These are phyloP conservation scores for Kodamaea nitidulidarum DNA, from an alignment of 805 yeast species.

Conservation along the genomic window DNA sequence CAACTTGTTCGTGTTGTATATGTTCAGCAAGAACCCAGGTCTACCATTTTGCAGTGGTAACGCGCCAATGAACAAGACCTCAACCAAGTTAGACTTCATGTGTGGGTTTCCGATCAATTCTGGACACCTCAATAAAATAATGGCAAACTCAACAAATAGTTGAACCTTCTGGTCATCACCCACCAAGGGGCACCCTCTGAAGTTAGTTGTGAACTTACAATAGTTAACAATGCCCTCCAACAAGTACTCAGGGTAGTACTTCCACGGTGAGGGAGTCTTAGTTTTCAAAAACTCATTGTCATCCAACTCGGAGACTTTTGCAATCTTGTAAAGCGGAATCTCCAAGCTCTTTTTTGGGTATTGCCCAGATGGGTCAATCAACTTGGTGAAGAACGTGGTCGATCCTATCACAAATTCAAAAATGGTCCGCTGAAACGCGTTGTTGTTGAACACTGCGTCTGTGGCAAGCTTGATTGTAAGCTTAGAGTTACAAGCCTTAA, in stretches of 20 bases:
- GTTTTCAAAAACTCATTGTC: constrained; percentile 67
- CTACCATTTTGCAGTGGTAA: constrained; percentile 50
- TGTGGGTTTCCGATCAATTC: constrained; percentile 89
- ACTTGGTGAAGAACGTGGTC: constrained; percentile 63
- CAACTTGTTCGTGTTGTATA: constrained; percentile 60
- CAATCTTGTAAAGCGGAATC: constrained; percentile 54
- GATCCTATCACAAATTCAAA: constrained; percentile 79
- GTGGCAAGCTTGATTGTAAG: constrained; percentile 52
- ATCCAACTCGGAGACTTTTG: constrained; percentile 63
- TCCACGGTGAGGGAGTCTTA: constrained; percentile 71
- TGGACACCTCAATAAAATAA: constrained; percentile 76
- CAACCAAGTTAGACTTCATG: constrained; percentile 79
- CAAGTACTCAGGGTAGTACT: constrained; percentile 78
- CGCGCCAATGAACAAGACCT: constrained; percentile 73
- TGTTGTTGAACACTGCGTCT: constrained; percentile 57
- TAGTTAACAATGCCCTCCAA: constrained; percentile 79
- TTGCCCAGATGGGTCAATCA: constrained; percentile 66
- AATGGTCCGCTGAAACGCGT: constrained; percentile 56
- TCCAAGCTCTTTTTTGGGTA: constrained; percentile 52
- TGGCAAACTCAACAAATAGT: constrained; percentile 64
- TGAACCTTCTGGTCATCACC: constrained; percentile 46
- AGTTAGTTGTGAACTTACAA: constrained; percentile 57
- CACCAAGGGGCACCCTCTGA: constrained; percentile 54
- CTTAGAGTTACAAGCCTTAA: constrained; percentile 31
- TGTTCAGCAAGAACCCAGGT: constrained; percentile 70